Base-by-base conservation (phyloP, 179 eudicot genomes). In the Silene coronaria region DNA sequence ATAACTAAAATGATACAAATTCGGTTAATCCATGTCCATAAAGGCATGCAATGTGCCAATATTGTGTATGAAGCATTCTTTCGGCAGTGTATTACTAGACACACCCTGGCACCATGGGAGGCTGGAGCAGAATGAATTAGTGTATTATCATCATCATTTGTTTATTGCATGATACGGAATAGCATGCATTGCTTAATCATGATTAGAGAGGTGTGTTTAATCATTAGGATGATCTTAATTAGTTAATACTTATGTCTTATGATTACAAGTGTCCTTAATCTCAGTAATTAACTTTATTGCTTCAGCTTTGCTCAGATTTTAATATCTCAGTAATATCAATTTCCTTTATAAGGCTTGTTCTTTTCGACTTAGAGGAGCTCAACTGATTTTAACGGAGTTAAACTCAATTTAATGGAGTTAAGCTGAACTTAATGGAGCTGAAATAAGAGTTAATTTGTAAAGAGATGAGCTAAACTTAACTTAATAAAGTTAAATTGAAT, bases 51-150 rank as follows among this genome's bases (percentile, higher is more conserved):
- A 9, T 38, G 11, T 38, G 45, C 1, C 28, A 63, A 6, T 19
- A 5, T 42, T 62, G 22, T 51, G 71, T 17, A 32, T 62, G 61
- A 79, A 61, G 71, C 63, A 76, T 70, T 75, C 82, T 79, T 79
- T 79, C 82, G 82, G 82, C 82, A 63, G 46, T 22, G 26, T 63
- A 71, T 36, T 53, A 79, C 14, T 63, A 63, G 75, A 61, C 75
- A 79, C 82, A 79, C 75, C 58, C 76, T 79, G 79, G 78, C 78
- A 42, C 12, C 19, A 60, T 9, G 5, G 17, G 23, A 10, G 0
- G 0, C 24, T 38, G 45, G 12, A 62, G 26, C 23, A 42, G 22
- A 74, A 61, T 60, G 23, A 19, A 60, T 60, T 10, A 19, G 5
- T 5, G 0, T 17, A 23, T 62, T 12, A 26, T 62, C 14, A 26